These are phyloP conservation scores for Cutaneotrichosporon mucoides DNA, from an alignment of 1,284 basidiomycete genomes.

Conservation along the genomic window DNA sequence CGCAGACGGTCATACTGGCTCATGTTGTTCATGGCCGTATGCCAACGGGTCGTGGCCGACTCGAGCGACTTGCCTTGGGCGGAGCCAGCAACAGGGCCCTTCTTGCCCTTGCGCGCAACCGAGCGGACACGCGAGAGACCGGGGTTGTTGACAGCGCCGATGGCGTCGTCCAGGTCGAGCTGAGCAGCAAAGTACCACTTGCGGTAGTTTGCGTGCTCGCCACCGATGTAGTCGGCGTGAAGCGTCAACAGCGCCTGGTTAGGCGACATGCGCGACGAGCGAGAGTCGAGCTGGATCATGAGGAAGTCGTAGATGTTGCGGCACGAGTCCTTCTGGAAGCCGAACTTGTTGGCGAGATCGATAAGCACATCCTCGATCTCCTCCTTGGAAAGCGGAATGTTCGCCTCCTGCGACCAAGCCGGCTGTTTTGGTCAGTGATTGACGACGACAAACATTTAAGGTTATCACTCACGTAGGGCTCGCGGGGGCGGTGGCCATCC, in stretches of 20 bases:
- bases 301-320: conserved; percentile 84
- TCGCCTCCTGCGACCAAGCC: conserved; percentile 85
- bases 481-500: conserved; percentile 60
- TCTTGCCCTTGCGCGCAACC: conserved; percentile 57
- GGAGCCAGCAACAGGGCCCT: conserved; percentile 46
- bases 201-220: conserved; percentile 92
- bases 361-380: conserved; percentile 99
- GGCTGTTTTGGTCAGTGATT: conserved; percentile 57
- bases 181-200: conserved; percentile 99
- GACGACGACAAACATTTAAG: too few species aligned
- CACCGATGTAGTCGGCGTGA: conserved; percentile 98
- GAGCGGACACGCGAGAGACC: conserved; percentile 79
- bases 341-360: conserved; percentile 97
- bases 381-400: conserved; percentile 94
- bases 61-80: conserved; percentile 77
- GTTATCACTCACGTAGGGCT: conserved; percentile 53
- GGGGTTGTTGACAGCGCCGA: conserved; percentile 87
- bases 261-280: conserved; percentile 95
- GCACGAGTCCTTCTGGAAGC: conserved; percentile 82
- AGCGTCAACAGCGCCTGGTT: conserved; percentile 91
- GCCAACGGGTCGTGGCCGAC: conserved; percentile 86
- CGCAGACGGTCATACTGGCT: conserved; percentile 95
- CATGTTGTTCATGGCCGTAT: conserved; percentile 98
- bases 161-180: conserved; percentile 95
- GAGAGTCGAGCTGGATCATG: conserved; percentile 96